Evolutionary conservation across 2,329 filamentous ascomycete genomes (phyloP), one percentile per base, ranked within the genome.

Genomic region (Mollisiaceae sp.): DNA sequence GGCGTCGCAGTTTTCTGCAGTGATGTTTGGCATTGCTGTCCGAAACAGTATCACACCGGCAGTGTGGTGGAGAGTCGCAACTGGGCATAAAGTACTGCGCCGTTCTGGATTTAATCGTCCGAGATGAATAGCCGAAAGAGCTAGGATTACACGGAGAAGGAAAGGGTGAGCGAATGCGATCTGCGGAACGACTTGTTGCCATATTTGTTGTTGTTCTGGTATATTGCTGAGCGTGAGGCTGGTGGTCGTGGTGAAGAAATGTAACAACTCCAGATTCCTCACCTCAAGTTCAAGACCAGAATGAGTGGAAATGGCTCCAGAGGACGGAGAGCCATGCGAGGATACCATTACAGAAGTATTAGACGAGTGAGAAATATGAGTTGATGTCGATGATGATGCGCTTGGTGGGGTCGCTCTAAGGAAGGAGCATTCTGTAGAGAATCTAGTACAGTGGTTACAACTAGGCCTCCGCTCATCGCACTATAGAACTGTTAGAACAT

Each of bases 231-330:
- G 24, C 32, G 62, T 67, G 12, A 63, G 47, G 41, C 65, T 60
- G 14, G 67, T 68, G 22, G 57, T 59, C 14, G 65, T 41, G 35
- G 67, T 67, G 56, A 64, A 69, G 54, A 65, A 63, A 43, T 69
- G 62, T 18, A 69, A 54, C n/a, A 69, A 58, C 52, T 67, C 65
- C 15, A 69, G 57, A 41, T 69, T 63, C 27, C 27, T 43, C 41
- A 65, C 39, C 35, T 18, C 47, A 27, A 54, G 65, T 22, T 39
- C 54, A 22, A 8, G 38, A 35, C 39, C 55, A 24, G 24, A 36
- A 36, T 55, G 52, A 20, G n/a, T 50, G 8, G 52, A 55, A 20
- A 22, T 35, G 24, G 27, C 12, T 15, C 4, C n/a, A 1, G 36
- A n/a, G 12, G 35, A 35, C 8, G 52, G 27, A n/a, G 35, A 35